Percentiles rank a stretch among this genome's conserved stretches.
These are phyloP conservation scores for Calycina marina DNA, from an alignment of 2,329 filamentous ascomycete genomes.

Conservation along the genomic window DNA sequence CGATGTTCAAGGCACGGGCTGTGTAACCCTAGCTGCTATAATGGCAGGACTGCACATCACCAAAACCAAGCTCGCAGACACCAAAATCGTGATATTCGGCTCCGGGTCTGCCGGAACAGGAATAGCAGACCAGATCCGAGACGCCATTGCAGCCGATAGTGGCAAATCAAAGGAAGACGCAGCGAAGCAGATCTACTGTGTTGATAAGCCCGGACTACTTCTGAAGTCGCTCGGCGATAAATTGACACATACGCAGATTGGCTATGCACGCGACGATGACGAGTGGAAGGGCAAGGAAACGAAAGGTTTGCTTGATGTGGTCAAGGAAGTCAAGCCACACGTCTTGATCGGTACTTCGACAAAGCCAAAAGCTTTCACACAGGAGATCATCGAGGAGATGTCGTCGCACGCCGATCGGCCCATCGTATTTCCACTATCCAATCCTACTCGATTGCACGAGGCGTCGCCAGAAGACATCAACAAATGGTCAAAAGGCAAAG, in stretches of 20 bases:
- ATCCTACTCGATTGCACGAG: slow-evolving; percentile 74
- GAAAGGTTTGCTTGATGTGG: slow-evolving; percentile 46
- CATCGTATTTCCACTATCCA: slow-evolving; percentile 70
- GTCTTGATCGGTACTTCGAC: slow-evolving; percentile 78
- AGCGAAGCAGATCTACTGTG: slow-evolving; percentile 64
- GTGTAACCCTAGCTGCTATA: slow-evolving; percentile 72
- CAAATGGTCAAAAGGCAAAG: slow-evolving; percentile 64
- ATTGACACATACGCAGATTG: slow-evolving; percentile 51
- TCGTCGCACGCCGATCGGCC: slow-evolving; percentile 55
- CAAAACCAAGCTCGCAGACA: slow-evolving; percentile 48
- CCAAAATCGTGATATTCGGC: slow-evolving; percentile 64
- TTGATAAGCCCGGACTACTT: slow-evolving; percentile 71
- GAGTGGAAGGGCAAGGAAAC: slow-evolving; percentile 47
- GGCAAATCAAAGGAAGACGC: slow-evolving; percentile 59
- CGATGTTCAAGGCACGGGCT: slow-evolving; percentile 79
- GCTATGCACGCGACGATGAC: slow-evolving; percentile 47
- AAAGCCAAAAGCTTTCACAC: slow-evolving; percentile 57
- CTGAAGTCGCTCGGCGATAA: slow-evolving; percentile 44
- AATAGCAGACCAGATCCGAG: slow-evolving; percentile 72
- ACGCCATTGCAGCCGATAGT: slow-evolving; percentile 59
- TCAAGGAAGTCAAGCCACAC: slow-evolving; percentile 61
- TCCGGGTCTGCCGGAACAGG: slow-evolving; percentile 71
- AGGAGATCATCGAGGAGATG: slow-evolving; percentile 64
- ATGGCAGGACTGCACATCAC: slow-evolving; percentile 61
- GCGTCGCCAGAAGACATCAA: slow-evolving; percentile 64